phyloP scores from a whole-genome alignment of 2,329 filamentous ascomycete genomes.

The Ceratocystis variospora region DNA sequence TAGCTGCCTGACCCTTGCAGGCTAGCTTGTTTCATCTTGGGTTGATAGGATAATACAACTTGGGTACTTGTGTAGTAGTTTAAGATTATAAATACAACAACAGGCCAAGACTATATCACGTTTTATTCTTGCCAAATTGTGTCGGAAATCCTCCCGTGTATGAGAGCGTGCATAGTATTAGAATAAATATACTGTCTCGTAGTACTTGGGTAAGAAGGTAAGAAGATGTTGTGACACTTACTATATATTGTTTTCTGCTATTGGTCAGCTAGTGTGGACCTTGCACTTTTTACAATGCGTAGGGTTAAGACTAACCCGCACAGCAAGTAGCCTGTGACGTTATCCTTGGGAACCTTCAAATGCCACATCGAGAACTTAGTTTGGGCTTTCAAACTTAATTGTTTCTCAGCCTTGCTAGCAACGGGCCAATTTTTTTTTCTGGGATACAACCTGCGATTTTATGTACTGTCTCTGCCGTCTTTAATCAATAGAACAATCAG shows the following conservation, averaged over 20 bases:
- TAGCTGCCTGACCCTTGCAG: background rate
- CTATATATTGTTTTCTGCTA: too few species aligned
- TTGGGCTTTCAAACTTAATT: background rate
- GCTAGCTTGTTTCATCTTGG: slow-evolving; percentile 6
- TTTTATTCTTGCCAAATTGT: background rate
- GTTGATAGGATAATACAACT: background rate
- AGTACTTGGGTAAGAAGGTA: background rate
- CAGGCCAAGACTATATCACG: background rate
- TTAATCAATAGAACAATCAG: background rate
- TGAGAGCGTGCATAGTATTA: background rate
- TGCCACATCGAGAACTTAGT: background rate
- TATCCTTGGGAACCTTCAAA: background rate
- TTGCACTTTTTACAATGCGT: too few species aligned
- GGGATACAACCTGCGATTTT: too few species aligned
- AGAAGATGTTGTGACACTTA: background rate
- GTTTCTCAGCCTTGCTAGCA: background rate
- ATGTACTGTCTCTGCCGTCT: too few species aligned
- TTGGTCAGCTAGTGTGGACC: too few species aligned
- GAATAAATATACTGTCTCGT: background rate
- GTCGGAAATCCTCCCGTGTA: background rate
- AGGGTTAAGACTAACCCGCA: too few species aligned
- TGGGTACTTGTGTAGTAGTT: background rate
- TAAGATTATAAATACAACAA: background rate
- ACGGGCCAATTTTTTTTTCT: too few species aligned
- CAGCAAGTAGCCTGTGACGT: background rate